A percentile compares a stretch with the other conserved stretches of the same genome.
Evolutionary conservation across 306 rosid genomes (phyloP).

Genomic region (Begonia peltatifolia): DNA sequence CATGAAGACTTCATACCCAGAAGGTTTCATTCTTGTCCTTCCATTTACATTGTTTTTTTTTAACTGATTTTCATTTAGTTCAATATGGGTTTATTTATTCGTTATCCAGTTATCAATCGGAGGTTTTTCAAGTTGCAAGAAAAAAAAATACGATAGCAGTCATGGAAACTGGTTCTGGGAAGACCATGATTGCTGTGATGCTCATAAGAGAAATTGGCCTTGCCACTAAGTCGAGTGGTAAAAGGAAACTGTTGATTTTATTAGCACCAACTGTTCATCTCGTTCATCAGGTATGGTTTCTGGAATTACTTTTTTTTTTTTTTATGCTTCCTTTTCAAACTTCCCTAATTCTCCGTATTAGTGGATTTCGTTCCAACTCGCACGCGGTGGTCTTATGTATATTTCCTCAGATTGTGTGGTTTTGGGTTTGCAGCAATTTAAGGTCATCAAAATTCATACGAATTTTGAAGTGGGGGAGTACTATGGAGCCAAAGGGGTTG

Average conservation of each 20-base stretch:
- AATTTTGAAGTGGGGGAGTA: slow-evolving; percentile 53
- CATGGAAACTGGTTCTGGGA: slow-evolving; percentile 74
- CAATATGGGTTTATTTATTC: not conserved
- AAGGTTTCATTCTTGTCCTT: slow-evolving; percentile 23
- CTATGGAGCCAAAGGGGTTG: slow-evolving; percentile 77
- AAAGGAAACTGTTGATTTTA: slow-evolving; percentile 38
- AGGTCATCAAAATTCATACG: slow-evolving; percentile 30
- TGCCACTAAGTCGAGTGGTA: slow-evolving; percentile 24
- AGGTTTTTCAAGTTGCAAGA: slow-evolving; percentile 52
- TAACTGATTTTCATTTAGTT: not conserved
- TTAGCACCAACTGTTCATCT: slow-evolving; percentile 90
- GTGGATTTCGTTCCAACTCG: no score
- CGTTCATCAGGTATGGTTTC: slow-evolving; percentile 52
- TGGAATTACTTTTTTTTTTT: not conserved
- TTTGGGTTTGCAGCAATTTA: slow-evolving; percentile 59
- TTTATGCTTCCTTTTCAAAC: not conserved
- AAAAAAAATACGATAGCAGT: slow-evolving; percentile 65
- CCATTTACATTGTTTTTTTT: not conserved
- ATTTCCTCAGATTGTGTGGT: not conserved
- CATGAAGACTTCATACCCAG: slow-evolving; percentile 30
- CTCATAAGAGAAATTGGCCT: slow-evolving; percentile 41
- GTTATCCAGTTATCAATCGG: slow-evolving; percentile 42
- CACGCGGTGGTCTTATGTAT: no score
- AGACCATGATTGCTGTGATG: slow-evolving; percentile 73
- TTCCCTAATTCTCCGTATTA: no score